Base-by-base conservation (phyloP, 176 grass and related monocot genomes). In the Zea luxurians region DNA sequence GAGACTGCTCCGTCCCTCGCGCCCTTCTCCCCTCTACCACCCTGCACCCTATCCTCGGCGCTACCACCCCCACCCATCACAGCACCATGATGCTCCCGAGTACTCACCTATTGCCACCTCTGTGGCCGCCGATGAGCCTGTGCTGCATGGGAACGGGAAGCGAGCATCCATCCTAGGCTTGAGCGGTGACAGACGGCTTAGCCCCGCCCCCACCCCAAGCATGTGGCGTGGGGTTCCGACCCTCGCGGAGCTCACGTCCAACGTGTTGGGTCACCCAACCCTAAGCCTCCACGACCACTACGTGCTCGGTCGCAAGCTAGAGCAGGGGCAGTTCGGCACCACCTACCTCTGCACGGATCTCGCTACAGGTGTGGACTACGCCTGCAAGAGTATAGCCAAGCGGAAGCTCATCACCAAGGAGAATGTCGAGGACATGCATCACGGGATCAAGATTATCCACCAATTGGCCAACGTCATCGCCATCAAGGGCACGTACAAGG, bases 391-490 rank as follows among this genome's bases (percentile, higher is more conserved):
- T 20, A 99, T 99, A 66, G 61, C 90, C 44, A 99, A 99, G 86
- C 84, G 96, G 52, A 99, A 95, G 87, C 92, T 99, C 58, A 90
- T 99, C 80, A 85, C 92, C 4, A 81, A 16, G 76, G 96, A 92
- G 86, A 92, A 99, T 17, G 92, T 99, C 13, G 96, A 99, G 88
- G 96, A 99, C 67, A 92, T 99, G 70, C 88, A 92, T 64, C 87
- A 92, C 70, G 96, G 95, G 96, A 99, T 99, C 90, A 92, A 99
- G 86, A 99, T 99, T 84, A 92, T 99, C 88, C 96, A 99, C 75
- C 96, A 99, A 83, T 88, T 99, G 42, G 82, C 96, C 2, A 98
- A 98, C 82, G 85, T 98, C 68, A 89, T 98, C 66, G 81, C 84
- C 68, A 98, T 98, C 80, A 98, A 98, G 66, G 95, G 95, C 7